A percentile compares a stretch with the other conserved stretches of the same genome.
These are phyloP conservation scores for Leccinum pachyderme DNA, from an alignment of 1,284 basidiomycete genomes.

Conservation along the genomic window DNA sequence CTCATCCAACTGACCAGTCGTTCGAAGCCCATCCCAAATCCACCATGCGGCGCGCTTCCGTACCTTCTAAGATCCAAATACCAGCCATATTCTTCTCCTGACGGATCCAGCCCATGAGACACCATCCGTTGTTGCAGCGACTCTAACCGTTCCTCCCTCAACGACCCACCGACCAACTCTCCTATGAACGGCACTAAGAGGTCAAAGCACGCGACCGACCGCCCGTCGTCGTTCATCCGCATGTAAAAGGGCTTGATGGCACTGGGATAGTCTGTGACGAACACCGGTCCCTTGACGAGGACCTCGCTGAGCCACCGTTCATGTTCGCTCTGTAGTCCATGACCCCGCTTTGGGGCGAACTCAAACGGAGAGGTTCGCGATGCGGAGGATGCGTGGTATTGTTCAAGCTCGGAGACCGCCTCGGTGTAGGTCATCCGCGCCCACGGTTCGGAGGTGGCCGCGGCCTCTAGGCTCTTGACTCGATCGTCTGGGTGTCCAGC, in stretches of 20 bases:
- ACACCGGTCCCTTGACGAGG: slow-evolving; percentile 74
- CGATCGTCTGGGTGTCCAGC: slow-evolving; percentile 24
- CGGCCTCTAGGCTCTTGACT: slow-evolving; percentile 30
- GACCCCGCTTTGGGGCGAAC: slow-evolving; percentile 68
- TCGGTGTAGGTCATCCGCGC: slow-evolving; percentile 78
- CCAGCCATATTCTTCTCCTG: slow-evolving; percentile 69
- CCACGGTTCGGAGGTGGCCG: slow-evolving; percentile 50
- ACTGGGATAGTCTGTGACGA: slow-evolving; percentile 89
- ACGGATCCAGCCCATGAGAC: slow-evolving; percentile 44
- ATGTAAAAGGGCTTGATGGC: slow-evolving; percentile 95
- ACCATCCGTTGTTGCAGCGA: slow-evolving; percentile 55
- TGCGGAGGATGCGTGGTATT: slow-evolving; percentile 32
- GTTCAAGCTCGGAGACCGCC: slow-evolving; percentile 63
- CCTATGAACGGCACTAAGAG: slow-evolving; percentile 86
- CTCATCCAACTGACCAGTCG: slow-evolving; percentile 81
- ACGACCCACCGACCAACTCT: slow-evolving; percentile 89
- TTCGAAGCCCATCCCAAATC: slow-evolving; percentile 93
- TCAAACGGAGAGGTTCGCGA: slow-evolving; percentile 42
- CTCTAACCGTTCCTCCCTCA: slow-evolving; percentile 81
- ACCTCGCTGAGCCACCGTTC: slow-evolving; percentile 84
- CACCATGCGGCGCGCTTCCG: slow-evolving; percentile 87
- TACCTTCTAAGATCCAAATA: slow-evolving; percentile 79
- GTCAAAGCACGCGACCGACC: slow-evolving; percentile 92
- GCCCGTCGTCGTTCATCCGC: slow-evolving; percentile 54
- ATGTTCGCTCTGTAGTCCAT: slow-evolving; percentile 82